These are phyloP conservation scores for Urochloa ruziziensis DNA, from an alignment of 176 grass and related monocot species.

Conservation along the genomic window DNA sequence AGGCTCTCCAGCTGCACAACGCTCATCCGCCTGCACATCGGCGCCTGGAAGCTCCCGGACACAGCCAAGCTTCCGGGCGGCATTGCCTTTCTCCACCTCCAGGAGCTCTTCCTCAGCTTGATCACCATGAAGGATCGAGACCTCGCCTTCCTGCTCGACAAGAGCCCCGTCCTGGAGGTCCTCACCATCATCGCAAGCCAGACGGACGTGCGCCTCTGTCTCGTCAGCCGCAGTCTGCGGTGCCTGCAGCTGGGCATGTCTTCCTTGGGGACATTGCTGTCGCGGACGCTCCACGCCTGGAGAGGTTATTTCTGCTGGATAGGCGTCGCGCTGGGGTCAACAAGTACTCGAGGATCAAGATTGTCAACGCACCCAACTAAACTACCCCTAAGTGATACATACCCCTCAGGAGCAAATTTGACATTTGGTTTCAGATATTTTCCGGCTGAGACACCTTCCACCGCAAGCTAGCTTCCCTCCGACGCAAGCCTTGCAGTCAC, in stretches of 20 bases:
- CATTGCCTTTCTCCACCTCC: not conserved
- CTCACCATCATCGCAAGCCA: constrained; percentile 1
- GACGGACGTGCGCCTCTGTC: not conserved
- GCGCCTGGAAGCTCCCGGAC: not conserved
- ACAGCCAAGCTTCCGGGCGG: not conserved
- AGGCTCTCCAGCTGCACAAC: not conserved
- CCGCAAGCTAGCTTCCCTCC: too few relatives aligned
- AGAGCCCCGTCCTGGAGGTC: not conserved
- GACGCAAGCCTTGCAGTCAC: too few relatives aligned
- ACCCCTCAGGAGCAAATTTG: too few relatives aligned
- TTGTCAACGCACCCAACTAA: not conserved
- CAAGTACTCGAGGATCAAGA: not conserved
- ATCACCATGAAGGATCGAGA: not conserved
- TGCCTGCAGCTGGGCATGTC: not conserved
- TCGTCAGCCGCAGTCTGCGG: not conserved
- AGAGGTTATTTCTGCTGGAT: not conserved
- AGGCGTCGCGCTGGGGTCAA: not conserved
- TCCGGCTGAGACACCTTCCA: too few relatives aligned
- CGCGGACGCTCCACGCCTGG: not conserved
- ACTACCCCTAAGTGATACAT: too few relatives aligned
- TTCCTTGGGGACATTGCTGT: not conserved
- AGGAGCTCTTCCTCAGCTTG: not conserved
- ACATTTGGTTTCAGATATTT: too few relatives aligned
- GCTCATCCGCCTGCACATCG: not conserved
- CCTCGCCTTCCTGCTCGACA: constrained; percentile 18